phyloP scores from a whole-genome alignment of 2,329 filamentous ascomycete species.

The Sporothrix mexicana region DNA sequence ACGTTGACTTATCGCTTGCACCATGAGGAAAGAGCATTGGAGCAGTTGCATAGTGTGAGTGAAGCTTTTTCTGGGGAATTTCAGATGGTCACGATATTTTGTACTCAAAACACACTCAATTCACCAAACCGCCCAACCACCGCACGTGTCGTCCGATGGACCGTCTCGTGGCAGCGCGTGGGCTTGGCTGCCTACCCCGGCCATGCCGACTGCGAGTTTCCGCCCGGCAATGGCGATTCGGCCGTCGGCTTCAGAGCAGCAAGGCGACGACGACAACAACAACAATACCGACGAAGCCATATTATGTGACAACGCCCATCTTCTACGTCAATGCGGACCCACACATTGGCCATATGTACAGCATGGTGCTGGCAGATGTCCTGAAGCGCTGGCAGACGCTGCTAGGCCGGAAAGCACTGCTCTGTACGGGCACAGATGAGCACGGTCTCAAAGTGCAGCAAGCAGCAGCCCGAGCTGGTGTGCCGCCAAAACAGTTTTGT shows the following conservation, averaged over 20 bases:
- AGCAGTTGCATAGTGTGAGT: conserved; percentile 13
- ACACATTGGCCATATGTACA: conserved; percentile 93
- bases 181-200: conserved; percentile 32
- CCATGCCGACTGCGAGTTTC: conserved; percentile 20
- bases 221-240: background rate
- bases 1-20: conserved; percentile 29
- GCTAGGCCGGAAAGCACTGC: conserved; percentile 63
- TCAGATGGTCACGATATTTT: background rate
- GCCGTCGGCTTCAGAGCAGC: conserved; percentile 3
- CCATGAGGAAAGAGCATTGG: conserved; percentile 8
- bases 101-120: background rate
- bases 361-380: conserved; percentile 88
- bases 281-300: conserved; percentile 67
- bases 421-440: conserved; percentile 94
- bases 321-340: conserved; percentile 99
- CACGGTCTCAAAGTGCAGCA: conserved; percentile 97
- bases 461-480: conserved; percentile 73
- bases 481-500: conserved; percentile 83
- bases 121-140: background rate
- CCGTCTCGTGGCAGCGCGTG: conserved; percentile 32
- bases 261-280: background rate
- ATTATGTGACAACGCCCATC: conserved; percentile 94
- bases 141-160: conserved; percentile 31
- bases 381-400: conserved; percentile 90
- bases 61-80: conserved; percentile 26